These are phyloP conservation scores for Apiosordaria backusii DNA, from an alignment of 495 filamentous ascomycete genomes.

Conservation along the genomic window DNA sequence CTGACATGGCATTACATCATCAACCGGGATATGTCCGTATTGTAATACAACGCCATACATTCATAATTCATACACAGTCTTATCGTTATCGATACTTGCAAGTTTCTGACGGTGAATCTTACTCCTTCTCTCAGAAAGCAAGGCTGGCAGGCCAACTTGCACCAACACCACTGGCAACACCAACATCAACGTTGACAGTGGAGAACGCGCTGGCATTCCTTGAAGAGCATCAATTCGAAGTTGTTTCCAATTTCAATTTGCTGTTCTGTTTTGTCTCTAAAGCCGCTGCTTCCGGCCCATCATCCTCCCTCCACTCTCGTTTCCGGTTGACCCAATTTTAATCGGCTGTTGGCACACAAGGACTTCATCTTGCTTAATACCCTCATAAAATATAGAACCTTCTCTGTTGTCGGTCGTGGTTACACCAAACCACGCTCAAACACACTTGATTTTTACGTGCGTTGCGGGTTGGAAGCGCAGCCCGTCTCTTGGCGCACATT, in stretches of 20 bases:
- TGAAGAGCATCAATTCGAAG: not conserved
- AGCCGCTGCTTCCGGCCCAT: not conserved
- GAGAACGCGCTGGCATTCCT: too few relatives aligned
- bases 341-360: constrained; percentile 7
- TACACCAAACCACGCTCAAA: not conserved
- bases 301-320: not conserved
- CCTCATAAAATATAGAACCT: not conserved
- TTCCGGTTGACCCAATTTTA: constrained; percentile 5
- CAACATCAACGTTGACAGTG: not conserved
- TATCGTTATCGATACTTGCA: not conserved
- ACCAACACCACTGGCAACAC: not conserved
- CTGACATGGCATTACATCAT: not conserved
- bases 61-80: not conserved
- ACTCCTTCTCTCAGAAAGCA: not conserved
- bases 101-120: not conserved
- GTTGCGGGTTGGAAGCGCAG: not conserved
- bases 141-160: not conserved
- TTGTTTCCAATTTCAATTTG: not conserved
- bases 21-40: not conserved
- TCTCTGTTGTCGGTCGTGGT: not conserved
- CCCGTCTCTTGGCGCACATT: not conserved
- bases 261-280: not conserved
- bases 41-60: not conserved
- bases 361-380: not conserved
- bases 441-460: not conserved